Conservation (phyloP, 2,329 filamentous ascomycete genomes). For the Fonsecaea erecta region DNA sequence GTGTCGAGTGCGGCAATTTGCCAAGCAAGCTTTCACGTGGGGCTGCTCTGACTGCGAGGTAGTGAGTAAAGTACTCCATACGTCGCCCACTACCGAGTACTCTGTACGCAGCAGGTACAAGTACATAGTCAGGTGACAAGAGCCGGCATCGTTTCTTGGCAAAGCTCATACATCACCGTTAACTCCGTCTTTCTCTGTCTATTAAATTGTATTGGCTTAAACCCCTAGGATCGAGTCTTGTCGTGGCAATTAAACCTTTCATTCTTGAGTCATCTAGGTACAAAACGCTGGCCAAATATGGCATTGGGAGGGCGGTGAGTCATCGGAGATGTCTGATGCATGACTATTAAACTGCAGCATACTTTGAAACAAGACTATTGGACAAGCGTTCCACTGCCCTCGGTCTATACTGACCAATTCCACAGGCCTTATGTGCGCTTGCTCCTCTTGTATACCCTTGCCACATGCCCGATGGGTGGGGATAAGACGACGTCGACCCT, state of each 20-base stretch:
- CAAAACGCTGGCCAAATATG: neutral
- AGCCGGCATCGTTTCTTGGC: too few relatives aligned
- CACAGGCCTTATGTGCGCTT: neutral
- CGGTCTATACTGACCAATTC: neutral
- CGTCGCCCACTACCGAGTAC: too few relatives aligned
- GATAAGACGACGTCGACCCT: neutral
- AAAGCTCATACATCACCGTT: too few relatives aligned
- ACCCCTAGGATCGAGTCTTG: too few relatives aligned
- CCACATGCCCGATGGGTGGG: neutral
- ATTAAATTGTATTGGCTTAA: too few relatives aligned
- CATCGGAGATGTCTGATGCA: neutral
- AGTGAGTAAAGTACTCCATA: too few relatives aligned
- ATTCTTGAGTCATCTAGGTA: too few relatives aligned
- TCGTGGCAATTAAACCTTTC: too few relatives aligned
- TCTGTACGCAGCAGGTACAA: too few relatives aligned
- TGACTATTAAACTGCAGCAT: neutral
- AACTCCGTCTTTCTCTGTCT: too few relatives aligned
- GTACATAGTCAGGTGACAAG: too few relatives aligned
- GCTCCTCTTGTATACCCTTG: neutral
- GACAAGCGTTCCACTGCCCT: neutral
- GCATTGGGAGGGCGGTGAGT: neutral
- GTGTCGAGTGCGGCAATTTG: conserved; percentile 11
- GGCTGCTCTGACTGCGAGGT: too few relatives aligned
- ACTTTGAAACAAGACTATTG: neutral
- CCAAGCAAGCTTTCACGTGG: conserved; percentile 11